Evolutionary conservation across 305 asterid genomes (phyloP).

Genomic region (Caryopteris hybrid): DNA sequence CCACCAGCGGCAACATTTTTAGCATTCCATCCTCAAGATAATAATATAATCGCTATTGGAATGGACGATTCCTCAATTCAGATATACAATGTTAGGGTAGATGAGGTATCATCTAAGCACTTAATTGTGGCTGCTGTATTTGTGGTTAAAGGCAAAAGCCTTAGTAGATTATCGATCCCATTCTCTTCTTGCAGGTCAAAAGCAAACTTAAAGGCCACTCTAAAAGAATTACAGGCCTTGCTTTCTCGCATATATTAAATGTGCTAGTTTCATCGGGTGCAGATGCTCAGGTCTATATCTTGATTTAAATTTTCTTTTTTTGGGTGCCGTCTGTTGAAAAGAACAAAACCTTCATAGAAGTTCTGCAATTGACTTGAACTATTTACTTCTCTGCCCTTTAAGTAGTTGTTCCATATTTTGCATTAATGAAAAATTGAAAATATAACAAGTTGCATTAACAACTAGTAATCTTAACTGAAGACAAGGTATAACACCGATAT

Average conservation of each 20-base stretch:
- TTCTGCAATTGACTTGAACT: neutral
- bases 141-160: neutral
- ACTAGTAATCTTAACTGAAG: neutral
- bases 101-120: conserved; percentile 45
- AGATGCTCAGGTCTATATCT: conserved; percentile 98
- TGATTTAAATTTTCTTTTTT: conserved; percentile 9
- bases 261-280: conserved; percentile 88
- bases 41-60: conserved; percentile 73
- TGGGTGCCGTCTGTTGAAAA: neutral
- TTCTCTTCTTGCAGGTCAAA: conserved; percentile 54
- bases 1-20: conserved; percentile 83
- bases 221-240: conserved; percentile 85
- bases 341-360: neutral
- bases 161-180: neutral
- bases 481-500: neutral
- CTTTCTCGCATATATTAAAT: conserved; percentile 67
- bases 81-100: conserved; percentile 65
- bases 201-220: conserved; percentile 83
- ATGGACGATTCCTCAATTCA: conserved; percentile 79
- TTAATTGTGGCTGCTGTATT: neutral
- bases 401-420: neutral
- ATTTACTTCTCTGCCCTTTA: neutral
- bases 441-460: neutral
- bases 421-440: neutral
- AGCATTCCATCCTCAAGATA: conserved; percentile 83